These are phyloP conservation scores for Psidium friedrichsthalianum DNA, from an alignment of 345 rosid species.

Conservation along the genomic window DNA sequence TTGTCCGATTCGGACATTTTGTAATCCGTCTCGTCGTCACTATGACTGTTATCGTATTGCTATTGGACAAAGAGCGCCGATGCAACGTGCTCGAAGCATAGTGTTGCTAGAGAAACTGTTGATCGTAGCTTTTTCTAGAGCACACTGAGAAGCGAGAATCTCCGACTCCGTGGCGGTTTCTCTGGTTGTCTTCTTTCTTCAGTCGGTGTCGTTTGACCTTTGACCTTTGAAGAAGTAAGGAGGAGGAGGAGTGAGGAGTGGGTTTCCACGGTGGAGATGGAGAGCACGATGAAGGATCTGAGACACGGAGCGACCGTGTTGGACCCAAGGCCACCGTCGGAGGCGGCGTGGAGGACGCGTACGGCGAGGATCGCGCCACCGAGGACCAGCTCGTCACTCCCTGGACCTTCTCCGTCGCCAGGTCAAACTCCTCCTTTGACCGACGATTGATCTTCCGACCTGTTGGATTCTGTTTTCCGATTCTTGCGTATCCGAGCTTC, in stretches of 20 bases:
- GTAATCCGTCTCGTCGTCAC: background rate
- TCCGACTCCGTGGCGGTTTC: background rate
- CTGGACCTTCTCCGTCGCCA: conserved; percentile 81
- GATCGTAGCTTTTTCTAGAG: background rate
- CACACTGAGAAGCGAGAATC: background rate
- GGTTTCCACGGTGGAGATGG: conserved; percentile 22
- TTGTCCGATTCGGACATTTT: too few species aligned
- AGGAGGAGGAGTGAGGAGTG: background rate
- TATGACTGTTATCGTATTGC: background rate
- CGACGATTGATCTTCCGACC: background rate
- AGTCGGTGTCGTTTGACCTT: background rate
- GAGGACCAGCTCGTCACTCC: conserved; percentile 78
- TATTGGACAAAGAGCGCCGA: background rate
- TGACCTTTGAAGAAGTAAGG: background rate
- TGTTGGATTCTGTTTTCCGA: background rate
- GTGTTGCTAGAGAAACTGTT: background rate
- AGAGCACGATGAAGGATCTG: conserved; percentile 38
- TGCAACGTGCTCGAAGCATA: background rate
- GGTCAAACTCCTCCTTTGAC: conserved; percentile 18
- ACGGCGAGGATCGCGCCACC: conserved; percentile 78
- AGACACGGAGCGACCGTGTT: conserved; percentile 36
- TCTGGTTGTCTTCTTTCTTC: background rate
- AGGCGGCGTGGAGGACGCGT: conserved; percentile 72
- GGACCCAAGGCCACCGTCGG: conserved; percentile 32
- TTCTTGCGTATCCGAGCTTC: background rate